Base-by-base conservation (phyloP, 495 filamentous ascomycete genomes). In the Xylaria palmicola region DNA sequence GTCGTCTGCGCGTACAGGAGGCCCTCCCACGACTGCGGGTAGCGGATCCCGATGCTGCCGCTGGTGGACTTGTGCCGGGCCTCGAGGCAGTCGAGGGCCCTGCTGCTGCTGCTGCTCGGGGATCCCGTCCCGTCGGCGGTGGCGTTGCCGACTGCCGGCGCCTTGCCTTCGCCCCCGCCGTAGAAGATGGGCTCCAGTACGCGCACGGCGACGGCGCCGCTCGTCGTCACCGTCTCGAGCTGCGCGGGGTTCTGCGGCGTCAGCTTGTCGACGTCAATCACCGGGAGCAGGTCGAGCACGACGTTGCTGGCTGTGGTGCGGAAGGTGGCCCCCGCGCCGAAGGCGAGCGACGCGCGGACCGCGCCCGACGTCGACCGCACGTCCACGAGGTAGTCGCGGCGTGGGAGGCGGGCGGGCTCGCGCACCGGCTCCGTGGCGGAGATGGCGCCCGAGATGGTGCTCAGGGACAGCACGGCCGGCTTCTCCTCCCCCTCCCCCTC, bases 21-120 rank as follows among this genome's bases (percentile, higher is more conserved):
- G 0, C 79, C 79, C 59, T 79, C 77, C 79, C 79, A 81, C 0
- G 63, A 53, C 24, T 53, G 62, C 0, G 79, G 78, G 27, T 74
- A 78, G 10, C 39, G 52, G 3, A 80, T 53, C 10, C 40, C 48
- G 39, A 79, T 61, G 19, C 70, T 50, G 0, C 70, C 77, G 17
- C 74, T 76, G 0, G 74, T 76, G 5, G 68, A 69, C 22, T 37
- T 68, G 44, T 79, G 78, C 26, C 50, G 12, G 7, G 67, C 56
- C 6, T 61, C 34, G 1, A 81, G 59, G 37, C 60, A 60, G n/a
- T 70, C 47, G 4, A 78, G 60, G 7, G 62, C 51, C 20, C 36
- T 50, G n/a, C n/a, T n/a, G n/a, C n/a, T n/a, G n/a, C n/a, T n/a
- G n/a, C n/a, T n/a, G n/a, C n/a, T n/a, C n/a, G n/a, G n/a, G n/a